A percentile compares a stretch with the other conserved stretches of the same genome.
phyloP scores from a whole-genome alignment of 2,329 filamentous ascomycete species.

The Colletotrichum ledebouriae region DNA sequence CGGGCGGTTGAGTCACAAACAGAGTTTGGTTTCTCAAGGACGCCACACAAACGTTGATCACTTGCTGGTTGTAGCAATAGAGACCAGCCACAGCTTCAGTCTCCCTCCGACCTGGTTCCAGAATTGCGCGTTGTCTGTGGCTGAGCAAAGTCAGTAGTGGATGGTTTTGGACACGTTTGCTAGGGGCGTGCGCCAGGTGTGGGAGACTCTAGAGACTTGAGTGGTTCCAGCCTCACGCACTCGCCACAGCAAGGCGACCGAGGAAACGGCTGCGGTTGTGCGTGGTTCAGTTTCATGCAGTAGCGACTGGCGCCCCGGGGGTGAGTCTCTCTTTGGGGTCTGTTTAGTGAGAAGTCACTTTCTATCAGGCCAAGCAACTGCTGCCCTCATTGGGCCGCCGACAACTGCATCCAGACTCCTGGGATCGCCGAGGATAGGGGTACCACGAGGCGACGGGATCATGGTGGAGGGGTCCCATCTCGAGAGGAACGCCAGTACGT shows the following conservation, averaged over 20 bases:
- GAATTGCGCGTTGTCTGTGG: conserved; percentile 31
- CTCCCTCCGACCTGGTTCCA: not conserved
- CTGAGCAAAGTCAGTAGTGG: conserved; percentile 18
- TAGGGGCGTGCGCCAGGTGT: conserved; percentile 15
- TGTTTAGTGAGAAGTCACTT: conserved; percentile 41
- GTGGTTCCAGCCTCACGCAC: conserved; percentile 36
- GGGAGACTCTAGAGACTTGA: conserved; percentile 19
- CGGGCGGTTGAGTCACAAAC: conserved; percentile 4
- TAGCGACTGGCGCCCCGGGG: conserved; percentile 21
- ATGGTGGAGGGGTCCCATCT: conserved; percentile 35
- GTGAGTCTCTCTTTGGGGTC: conserved; percentile 31
- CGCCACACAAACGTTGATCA: conserved; percentile 33
- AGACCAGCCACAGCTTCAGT: conserved; percentile 24
- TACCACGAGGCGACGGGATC: conserved; percentile 34
- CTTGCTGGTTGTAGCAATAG: conserved; percentile 11
- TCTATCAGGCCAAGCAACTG: conserved; percentile 38
- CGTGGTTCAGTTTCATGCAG: conserved; percentile 20
- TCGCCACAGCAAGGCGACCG: conserved; percentile 26
- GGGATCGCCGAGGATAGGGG: conserved; percentile 41
- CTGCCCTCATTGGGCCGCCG: conserved; percentile 34
- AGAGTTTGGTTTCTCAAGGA: conserved; percentile 12
- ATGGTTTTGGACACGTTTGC: not conserved
- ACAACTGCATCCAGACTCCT: conserved; percentile 38
- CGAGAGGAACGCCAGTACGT: conserved; percentile 14
- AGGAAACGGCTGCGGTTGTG: conserved; percentile 6